A percentile compares a stretch with the other conserved stretches of the same genome.
These are phyloP conservation scores for Fusarium zealandicum DNA, from an alignment of 2,329 filamentous ascomycete genomes.

Conservation along the genomic window DNA sequence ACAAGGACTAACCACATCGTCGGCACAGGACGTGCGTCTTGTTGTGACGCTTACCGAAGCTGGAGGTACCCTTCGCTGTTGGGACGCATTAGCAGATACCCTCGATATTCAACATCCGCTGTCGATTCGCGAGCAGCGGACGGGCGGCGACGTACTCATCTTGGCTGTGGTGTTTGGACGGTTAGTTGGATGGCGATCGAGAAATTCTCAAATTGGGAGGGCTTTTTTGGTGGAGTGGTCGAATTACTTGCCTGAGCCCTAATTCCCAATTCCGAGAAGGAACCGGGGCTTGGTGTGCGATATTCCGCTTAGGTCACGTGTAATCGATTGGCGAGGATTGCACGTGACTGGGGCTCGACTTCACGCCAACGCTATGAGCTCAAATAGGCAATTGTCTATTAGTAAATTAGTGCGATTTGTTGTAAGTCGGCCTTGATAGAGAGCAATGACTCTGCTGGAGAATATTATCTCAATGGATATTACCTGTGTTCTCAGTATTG, in stretches of 20 bases:
- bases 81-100: slow-evolving; percentile 38
- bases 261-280: slow-evolving; percentile 39
- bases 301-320: slow-evolving; percentile 43
- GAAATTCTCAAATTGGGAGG: slow-evolving; percentile 47
- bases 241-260: slow-evolving; percentile 46
- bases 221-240: slow-evolving; percentile 50
- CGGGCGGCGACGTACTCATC: slow-evolving; percentile 60
- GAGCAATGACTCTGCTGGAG: no score
- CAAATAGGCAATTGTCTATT: neutral
- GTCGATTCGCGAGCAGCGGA: slow-evolving; percentile 21
- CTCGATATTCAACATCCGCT: slow-evolving; percentile 31
- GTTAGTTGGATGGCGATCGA: slow-evolving; percentile 50
- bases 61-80: slow-evolving; percentile 65
- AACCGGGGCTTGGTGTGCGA: slow-evolving; percentile 34
- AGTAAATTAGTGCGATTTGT: neutral
- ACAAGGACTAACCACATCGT: slow-evolving; percentile 84
- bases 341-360: slow-evolving; percentile 39
- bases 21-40: slow-evolving; percentile 98
- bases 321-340: neutral
- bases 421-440: no score
- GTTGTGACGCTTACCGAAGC: slow-evolving; percentile 79
- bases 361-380: neutral
- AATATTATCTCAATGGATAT: neutral
- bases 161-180: slow-evolving; percentile 57
- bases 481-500: neutral